Base-by-base conservation (phyloP, 371 early-diverging fungal genomes). In the Coemansia sp. region DNA sequence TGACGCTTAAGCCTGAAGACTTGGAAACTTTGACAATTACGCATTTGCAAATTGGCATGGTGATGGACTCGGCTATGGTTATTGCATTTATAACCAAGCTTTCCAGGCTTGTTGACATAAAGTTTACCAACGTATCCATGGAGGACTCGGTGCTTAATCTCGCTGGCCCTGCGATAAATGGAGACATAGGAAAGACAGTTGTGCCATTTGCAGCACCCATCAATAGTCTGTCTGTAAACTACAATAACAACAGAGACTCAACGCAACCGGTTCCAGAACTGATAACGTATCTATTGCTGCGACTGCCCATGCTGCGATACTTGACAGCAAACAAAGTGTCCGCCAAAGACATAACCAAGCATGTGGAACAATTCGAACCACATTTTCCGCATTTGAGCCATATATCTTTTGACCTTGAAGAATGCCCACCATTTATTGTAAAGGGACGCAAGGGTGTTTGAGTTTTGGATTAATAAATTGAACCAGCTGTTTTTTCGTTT, bases 21-120 rank as follows among this genome's bases (percentile, higher is more conserved):
- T n/a, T 58, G 14, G 8, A 20, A 8, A 14, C 18, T 6, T 7
- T 58, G 5, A 23, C 12, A 16, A 20, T 58, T 8, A 56, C 56
- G 18, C 20, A 33, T 20, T 28, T 56, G 56, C 56, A 56, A 12
- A 18, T 56, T 20, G 56, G 56, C 33, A 56, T 30, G 56, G 16
- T 2, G 18, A 14, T 56, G 30, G 9, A n/a, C 16, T 33, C 56
- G 7, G 7, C 11, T 8, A n/a, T 56, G 56, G n/a, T 56, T 5
- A 30, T 56, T n/a, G 33, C 14, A n/a, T 56, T 56, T 30, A 28
- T 56, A n/a, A 18, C 16, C 16, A 56, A n/a, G 33, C 30, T 56
- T 14, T 1, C 30, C n/a, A 26, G 8, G 8, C 56, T 56, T 8
- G 18, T 28, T 7, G 33, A 56, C 9, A 33, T 56, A 6, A 58